Evolutionary conservation across 225 moss, liverwort and hornwort species (phyloP).

Genomic region (Pleurozium schreberi): DNA sequence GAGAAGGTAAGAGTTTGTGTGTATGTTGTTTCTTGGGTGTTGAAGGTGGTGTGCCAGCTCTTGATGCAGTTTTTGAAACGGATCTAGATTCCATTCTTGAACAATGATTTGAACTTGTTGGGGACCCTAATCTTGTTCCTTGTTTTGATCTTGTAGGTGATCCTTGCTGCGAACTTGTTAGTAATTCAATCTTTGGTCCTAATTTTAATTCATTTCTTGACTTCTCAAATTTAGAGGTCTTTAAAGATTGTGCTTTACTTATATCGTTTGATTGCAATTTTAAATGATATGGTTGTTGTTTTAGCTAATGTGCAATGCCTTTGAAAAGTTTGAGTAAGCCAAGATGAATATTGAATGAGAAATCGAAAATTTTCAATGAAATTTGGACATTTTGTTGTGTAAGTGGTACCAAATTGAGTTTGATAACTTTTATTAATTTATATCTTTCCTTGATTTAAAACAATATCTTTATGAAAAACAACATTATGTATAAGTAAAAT

Average conservation of each 20-base stretch:
- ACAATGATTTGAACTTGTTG: not conserved
- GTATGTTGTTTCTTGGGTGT: slow-evolving; percentile 5
- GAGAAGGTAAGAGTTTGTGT: slow-evolving; percentile 6
- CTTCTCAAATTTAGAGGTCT: not conserved
- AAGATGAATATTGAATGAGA: not conserved
- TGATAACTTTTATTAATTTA: too few relatives aligned
- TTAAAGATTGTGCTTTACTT: not conserved
- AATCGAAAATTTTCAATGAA: not conserved
- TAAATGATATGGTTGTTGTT: not conserved
- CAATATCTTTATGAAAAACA: not conserved
- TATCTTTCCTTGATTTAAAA: not conserved
- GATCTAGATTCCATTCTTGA: not conserved
- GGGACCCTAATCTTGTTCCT: not conserved
- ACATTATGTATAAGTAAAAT: accelerated
- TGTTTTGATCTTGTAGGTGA: not conserved
- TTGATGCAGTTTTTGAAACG: not conserved
- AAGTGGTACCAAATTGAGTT: not conserved
- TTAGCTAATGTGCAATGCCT: accelerated
- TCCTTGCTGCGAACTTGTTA: not conserved
- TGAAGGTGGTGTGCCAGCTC: not conserved
- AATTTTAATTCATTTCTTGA: not conserved
- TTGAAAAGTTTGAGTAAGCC: accelerated
- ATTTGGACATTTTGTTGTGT: not conserved
- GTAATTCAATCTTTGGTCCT: not conserved
- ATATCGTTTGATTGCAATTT: not conserved